phyloP scores from a whole-genome alignment of 179 eudicot species.

The Corrigiola litoralis region DNA sequence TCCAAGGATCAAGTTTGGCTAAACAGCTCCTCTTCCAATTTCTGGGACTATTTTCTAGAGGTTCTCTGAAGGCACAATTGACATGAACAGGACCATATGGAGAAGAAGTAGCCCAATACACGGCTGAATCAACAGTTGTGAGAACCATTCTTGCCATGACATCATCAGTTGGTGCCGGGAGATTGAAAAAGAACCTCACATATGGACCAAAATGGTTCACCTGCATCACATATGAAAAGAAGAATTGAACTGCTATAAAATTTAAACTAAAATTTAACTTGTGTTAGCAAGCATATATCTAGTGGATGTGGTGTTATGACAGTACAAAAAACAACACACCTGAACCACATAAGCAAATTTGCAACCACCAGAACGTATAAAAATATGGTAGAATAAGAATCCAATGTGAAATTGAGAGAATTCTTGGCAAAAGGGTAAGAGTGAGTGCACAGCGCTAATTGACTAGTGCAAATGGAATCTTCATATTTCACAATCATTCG shows the following conservation, averaged over 20 bases:
- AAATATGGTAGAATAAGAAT: background rate
- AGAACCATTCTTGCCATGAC: constrained; percentile 84
- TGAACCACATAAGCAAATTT: background rate
- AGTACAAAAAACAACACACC: background rate
- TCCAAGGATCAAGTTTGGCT: constrained; percentile 71
- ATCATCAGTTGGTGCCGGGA: constrained; percentile 74
- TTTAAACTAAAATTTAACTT: background rate
- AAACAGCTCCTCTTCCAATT: constrained; percentile 59
- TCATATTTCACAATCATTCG: background rate
- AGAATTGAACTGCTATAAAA: background rate
- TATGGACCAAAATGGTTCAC: constrained; percentile 87
- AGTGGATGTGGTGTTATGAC: background rate
- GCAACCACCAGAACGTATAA: background rate
- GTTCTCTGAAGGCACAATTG: constrained; percentile 91
- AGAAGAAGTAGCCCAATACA: constrained; percentile 60
- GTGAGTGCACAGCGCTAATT: background rate
- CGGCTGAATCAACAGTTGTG: constrained; percentile 88
- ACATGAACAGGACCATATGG: constrained; percentile 90
- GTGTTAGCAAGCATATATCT: background rate
- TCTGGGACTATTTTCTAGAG: constrained; percentile 53
- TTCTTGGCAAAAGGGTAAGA: background rate
- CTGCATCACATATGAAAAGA: constrained; percentile 28
- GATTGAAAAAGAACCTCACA: constrained; percentile 79
- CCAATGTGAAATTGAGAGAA: background rate
- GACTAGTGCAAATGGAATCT: background rate